phyloP scores from a whole-genome alignment of 768 basidiomycete genomes.

The Lentinula detonsa region DNA sequence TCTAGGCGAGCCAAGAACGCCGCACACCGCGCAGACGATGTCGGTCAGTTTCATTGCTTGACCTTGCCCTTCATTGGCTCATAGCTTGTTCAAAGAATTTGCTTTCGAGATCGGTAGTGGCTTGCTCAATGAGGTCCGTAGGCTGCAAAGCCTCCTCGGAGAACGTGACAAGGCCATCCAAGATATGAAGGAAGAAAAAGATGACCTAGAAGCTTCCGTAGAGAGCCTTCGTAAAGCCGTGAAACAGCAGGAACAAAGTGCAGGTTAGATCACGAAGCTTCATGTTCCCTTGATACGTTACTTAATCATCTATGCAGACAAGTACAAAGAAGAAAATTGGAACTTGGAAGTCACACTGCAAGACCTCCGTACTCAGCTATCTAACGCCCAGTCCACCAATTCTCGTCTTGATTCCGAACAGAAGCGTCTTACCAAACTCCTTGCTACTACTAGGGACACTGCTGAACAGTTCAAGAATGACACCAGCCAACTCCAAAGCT shows the following conservation, averaged over 20 bases:
- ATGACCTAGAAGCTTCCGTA: conserved; percentile 75
- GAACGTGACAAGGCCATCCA: conserved; percentile 92
- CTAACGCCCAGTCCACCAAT: conserved; percentile 57
- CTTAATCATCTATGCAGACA: conserved; percentile 44
- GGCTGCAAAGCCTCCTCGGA: conserved; percentile 83
- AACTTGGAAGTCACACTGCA: conserved; percentile 93
- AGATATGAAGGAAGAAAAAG: conserved; percentile 88
- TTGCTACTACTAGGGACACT: conserved; percentile 66
- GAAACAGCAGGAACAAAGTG: conserved; percentile 73
- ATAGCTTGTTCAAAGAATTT: conserved; percentile 52
- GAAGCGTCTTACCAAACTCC: conserved; percentile 70
- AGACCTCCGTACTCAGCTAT: conserved; percentile 69
- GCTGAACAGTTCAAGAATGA: conserved; percentile 87
- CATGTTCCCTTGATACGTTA: conserved; percentile 1
- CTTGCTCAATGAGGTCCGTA: conserved; percentile 83
- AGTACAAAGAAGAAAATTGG: conserved; percentile 99
- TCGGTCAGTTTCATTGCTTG: conserved; percentile 49
- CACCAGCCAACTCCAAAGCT: conserved; percentile 57
- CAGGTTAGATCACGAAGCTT: conserved; percentile 43
- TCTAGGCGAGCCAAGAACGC: conserved; percentile 89
- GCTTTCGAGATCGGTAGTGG: conserved; percentile 97
- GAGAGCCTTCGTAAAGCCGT: conserved; percentile 71
- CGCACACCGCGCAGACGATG: conserved; percentile 83
- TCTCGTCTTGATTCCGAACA: conserved; percentile 78
- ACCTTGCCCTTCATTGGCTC: conserved; percentile 1